Conservation (phyloP, 768 basidiomycete species). For the Aureoboletus auriporus region DNA sequence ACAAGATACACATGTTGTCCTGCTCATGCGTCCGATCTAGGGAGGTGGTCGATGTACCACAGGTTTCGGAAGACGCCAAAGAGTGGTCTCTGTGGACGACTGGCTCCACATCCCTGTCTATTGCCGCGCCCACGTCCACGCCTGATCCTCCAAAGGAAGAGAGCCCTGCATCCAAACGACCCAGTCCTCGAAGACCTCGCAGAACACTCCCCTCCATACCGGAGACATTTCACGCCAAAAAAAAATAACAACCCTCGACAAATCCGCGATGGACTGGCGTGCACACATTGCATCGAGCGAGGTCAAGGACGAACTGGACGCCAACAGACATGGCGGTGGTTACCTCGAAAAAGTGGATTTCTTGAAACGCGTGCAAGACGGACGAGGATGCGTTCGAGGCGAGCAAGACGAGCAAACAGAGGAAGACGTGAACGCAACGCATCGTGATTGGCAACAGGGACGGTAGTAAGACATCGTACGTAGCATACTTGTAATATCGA, state of each 20-base stretch:
- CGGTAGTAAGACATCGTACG: no score
- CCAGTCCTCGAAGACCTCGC: slow-evolving; percentile 67
- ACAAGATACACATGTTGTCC: no score
- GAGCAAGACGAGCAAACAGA: slow-evolving; percentile 52
- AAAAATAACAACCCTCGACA: slow-evolving; percentile 80
- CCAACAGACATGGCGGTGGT: slow-evolving; percentile 63
- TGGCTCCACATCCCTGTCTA: background rate
- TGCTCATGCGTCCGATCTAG: slow-evolving; percentile 33
- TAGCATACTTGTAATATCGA: no score
- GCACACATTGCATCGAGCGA: slow-evolving; percentile 50
- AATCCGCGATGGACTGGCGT: slow-evolving; percentile 85
- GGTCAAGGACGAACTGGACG: slow-evolving; percentile 59
- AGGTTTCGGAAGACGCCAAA: slow-evolving; percentile 69
- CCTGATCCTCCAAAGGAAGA: background rate
- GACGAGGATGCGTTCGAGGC: slow-evolving; percentile 59
- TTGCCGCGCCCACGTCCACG: background rate
- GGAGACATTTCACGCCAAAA: slow-evolving; percentile 56
- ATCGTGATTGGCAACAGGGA: no score
- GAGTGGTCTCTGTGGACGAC: slow-evolving; percentile 58
- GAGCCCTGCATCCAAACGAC: slow-evolving; percentile 33
- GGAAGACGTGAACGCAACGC: slow-evolving; percentile 6
- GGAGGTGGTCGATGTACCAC: slow-evolving; percentile 69
- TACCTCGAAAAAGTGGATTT: slow-evolving; percentile 87
- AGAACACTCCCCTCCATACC: slow-evolving; percentile 53
- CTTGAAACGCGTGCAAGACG: slow-evolving; percentile 66